A percentile compares a stretch with the other conserved stretches of the same genome.
phyloP scores from a whole-genome alignment of 768 basidiomycete species.

The Nidularia sp. region DNA sequence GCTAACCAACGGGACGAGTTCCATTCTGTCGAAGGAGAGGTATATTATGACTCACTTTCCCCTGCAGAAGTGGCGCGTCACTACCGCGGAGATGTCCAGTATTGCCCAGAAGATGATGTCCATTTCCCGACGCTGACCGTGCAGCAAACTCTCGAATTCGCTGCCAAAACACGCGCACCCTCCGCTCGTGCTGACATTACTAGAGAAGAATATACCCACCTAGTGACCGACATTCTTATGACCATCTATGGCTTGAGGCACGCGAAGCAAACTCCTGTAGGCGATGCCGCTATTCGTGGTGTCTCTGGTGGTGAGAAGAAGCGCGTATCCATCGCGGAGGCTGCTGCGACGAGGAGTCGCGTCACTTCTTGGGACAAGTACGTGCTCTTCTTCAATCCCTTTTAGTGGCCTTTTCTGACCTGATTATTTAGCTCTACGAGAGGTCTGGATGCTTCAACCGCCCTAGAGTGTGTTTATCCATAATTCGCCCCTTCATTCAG shows the following conservation, averaged over 20 bases:
- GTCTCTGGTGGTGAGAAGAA: conserved; percentile 78
- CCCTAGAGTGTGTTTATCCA: conserved; percentile 23
- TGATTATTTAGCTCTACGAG: conserved; percentile 50
- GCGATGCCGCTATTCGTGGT: conserved; percentile 73
- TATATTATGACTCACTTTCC: conserved; percentile 74
- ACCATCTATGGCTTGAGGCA: conserved; percentile 77
- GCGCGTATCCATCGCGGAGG: conserved; percentile 74
- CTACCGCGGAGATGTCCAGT: conserved; percentile 77
- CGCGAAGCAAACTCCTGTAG: conserved; percentile 68
- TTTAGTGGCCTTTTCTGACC: no score
- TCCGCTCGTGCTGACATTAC: conserved; percentile 39
- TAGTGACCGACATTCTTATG: conserved; percentile 51
- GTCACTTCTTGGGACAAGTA: conserved; percentile 69
- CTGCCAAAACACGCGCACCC: conserved; percentile 65
- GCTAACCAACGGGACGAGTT: conserved; percentile 73
- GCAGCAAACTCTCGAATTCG: conserved; percentile 69
- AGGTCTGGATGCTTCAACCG: conserved; percentile 66
- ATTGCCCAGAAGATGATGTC: conserved; percentile 82
- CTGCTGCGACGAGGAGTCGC: conserved; percentile 50
- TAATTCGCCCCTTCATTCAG: no score
- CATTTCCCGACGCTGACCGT: conserved; percentile 89
- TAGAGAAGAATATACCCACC: conserved; percentile 37
- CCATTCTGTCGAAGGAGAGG: conserved; percentile 64
- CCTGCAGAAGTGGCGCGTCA: conserved; percentile 58
- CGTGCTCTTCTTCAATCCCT: conserved; percentile 6